These are phyloP conservation scores for Celoporthe dispersa DNA, from an alignment of 2,329 filamentous ascomycete genomes.

Conservation along the genomic window DNA sequence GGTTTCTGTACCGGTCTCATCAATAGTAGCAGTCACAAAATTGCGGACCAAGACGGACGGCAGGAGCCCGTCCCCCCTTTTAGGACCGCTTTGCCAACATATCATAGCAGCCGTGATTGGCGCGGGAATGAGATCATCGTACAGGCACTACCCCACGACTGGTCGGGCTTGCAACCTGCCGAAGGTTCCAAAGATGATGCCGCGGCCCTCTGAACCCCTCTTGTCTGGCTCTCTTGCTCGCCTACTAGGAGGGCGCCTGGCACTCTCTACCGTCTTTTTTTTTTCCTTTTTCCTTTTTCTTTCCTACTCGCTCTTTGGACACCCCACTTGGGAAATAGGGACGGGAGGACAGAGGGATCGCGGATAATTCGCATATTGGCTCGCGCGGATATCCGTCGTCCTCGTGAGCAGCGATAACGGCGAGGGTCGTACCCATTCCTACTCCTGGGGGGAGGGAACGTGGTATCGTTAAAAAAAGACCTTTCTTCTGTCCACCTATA, in stretches of 20 bases:
- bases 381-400: not conserved
- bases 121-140: slow-evolving; percentile 24
- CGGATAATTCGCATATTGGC: slow-evolving; percentile 14
- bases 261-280: not conserved
- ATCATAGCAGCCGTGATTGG: slow-evolving; percentile 19
- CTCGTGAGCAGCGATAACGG: slow-evolving; percentile 19
- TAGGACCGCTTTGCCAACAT: not conserved
- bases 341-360: not conserved
- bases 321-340: not conserved
- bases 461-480: slow-evolving; percentile 2
- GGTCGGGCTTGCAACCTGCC: slow-evolving; percentile 21
- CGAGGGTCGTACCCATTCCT: not conserved
- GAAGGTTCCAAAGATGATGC: not conserved
- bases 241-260: slow-evolving; percentile 2
- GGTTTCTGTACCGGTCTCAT: not conserved
- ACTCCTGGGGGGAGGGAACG: not conserved
- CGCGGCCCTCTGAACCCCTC: slow-evolving; percentile 12
- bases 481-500: slow-evolving; percentile 5
- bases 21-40: not conserved
- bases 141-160: slow-evolving; percentile 15
- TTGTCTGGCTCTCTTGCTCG: not conserved
- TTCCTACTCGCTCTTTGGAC: not conserved
- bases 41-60: slow-evolving; percentile 1
- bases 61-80: not conserved
- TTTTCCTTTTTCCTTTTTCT: no score